Percentiles rank a stretch among this genome's conserved stretches.
These are phyloP conservation scores for Chlorella sp. DNA, from an alignment of 139 green algal genomes.

Conservation along the genomic window DNA sequence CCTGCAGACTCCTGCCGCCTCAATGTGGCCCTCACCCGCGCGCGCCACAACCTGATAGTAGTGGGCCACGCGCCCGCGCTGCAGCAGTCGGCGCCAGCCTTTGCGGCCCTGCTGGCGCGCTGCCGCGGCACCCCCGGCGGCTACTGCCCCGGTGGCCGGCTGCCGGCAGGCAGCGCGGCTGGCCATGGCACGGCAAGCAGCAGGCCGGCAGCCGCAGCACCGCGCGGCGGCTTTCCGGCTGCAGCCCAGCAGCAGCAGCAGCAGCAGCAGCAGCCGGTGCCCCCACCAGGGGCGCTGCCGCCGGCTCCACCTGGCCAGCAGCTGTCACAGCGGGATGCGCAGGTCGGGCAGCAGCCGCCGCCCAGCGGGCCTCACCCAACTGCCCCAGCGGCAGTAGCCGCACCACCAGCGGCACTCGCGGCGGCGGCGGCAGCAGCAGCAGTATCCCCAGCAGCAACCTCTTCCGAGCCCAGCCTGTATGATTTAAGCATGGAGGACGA, in stretches of 20 bases:
- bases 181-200: background rate
- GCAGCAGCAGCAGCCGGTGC: background rate
- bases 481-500: no score
- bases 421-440: background rate
- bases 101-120: constrained; percentile 40
- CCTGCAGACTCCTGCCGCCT: constrained; percentile 62
- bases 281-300: background rate
- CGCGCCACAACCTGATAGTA: constrained; percentile 71
- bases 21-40: constrained; percentile 87
- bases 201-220: no score
- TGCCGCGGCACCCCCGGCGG: constrained; percentile 3
- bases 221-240: no score
- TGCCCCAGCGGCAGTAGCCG: background rate
- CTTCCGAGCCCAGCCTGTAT: no score
- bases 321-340: background rate
- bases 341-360: background rate
- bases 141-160: constrained; percentile 4
- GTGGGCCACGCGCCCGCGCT: constrained; percentile 59
- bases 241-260: no score
- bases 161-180: background rate
- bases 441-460: no score
- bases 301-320: background rate
- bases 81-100: constrained; percentile 43
- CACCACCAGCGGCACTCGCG: background rate
- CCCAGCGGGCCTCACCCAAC: background rate